Evolutionary conservation across 2,329 filamentous ascomycete genomes (phyloP), one percentile per base, ranked within the genome.

Genomic region (Aspergillus aculeatinus): DNA sequence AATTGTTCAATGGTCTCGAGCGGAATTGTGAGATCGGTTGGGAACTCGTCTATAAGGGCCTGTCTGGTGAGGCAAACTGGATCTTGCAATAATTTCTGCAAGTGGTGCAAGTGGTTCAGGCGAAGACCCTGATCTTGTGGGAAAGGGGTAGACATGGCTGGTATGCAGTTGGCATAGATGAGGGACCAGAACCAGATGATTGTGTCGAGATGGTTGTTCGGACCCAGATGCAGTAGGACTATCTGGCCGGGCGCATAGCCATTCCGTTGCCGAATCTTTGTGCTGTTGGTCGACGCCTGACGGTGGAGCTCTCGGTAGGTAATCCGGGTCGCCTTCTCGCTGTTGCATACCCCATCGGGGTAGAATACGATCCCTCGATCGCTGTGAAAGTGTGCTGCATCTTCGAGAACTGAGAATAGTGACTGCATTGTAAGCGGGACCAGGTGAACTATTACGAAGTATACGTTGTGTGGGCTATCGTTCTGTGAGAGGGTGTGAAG

Each of bases 151-250:
- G 73, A 77, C 25, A 78, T 71, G 10, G 70, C 72, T 9, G 77
- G 77, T 3, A 78, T 54, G 23, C 63, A 66, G 3, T 76, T 73
- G 1, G 76, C 77, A 25, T 68, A 63, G 2, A 76, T 60, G 2
- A 71, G 65, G 6, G 76, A 66, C 78, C 77, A 80, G 52, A 79
- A 75, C 77, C 76, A 80, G 6, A 71, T 54, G 5, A 79, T 72
- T 29, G 65, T 72, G 19, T 79, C 72, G 25, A 67, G 27, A 42
- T 79, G 73, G n/a, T 68, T 66, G 19, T 77, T 27, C 25, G 25
- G 5, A 7, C 25, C 67, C 23, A 79, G 73, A 59, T 79, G 73
- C 10, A 70, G 50, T 5, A 52, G 50, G 16, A 52, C 14, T n/a
- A 39, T 21, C n/a, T 25, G 21, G 11, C 14, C 11, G 4, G 16